phyloP scores from a whole-genome alignment of 1,139 yeast species.

The Geotrichum australiense region DNA sequence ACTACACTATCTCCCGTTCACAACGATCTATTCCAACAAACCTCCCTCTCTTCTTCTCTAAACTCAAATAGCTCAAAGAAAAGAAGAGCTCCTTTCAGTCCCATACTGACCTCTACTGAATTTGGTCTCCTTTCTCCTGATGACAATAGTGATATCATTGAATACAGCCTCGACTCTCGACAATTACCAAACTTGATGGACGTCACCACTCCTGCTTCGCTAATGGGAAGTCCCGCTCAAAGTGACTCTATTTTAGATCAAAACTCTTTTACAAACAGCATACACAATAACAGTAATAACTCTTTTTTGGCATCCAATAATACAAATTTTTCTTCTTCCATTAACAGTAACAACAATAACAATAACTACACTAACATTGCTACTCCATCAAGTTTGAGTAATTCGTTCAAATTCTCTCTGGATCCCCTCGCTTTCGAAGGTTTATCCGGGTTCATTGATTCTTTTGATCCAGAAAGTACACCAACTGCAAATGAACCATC shows the following conservation, averaged over 20 bases:
- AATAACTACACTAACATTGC: not conserved
- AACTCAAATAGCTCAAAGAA: conserved; percentile 7
- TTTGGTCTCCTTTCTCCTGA: conserved; percentile 17
- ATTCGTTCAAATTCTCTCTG: conserved; percentile 25
- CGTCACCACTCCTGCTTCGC: conserved; percentile 12
- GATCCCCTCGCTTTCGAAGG: conserved; percentile 32
- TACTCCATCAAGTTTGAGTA: not conserved
- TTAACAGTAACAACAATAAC: not conserved
- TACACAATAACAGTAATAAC: not conserved
- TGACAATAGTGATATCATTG: conserved; percentile 13
- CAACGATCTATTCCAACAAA: not conserved
- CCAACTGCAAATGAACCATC: no score
- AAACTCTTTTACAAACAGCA: not conserved
- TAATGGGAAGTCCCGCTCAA: conserved; percentile 12
- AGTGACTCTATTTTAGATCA: not conserved
- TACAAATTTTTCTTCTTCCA: not conserved
- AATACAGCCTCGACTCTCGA: conserved; percentile 1
- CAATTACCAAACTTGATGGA: conserved; percentile 4
- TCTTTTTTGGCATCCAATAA: not conserved
- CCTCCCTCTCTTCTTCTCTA: not conserved
- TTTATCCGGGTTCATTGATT: conserved; percentile 9
- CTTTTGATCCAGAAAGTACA: conserved; percentile 4
- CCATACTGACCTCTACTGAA: conserved; percentile 11
- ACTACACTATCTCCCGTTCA: conserved; percentile 10
- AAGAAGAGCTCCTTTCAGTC: conserved; percentile 16